Evolutionary conservation across 495 filamentous ascomycete genomes (phyloP).

Genomic region (Neurospora sp.): DNA sequence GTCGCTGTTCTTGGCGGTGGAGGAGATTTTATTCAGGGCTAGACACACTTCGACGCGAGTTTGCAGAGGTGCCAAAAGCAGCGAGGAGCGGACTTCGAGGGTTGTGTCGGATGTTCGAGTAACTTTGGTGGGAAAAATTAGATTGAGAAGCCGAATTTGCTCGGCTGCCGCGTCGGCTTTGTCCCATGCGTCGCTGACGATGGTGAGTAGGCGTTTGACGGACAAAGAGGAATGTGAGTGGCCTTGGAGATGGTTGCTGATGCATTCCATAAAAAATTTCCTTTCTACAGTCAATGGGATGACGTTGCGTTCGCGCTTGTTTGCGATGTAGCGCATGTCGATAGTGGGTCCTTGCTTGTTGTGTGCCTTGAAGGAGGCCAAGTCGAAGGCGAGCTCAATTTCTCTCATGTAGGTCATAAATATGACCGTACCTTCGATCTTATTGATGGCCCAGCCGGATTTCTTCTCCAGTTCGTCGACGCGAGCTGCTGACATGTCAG

Average conservation of each 20-base stretch:
- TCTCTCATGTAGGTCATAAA: slow-evolving; percentile 72
- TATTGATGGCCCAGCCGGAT: slow-evolving; percentile 72
- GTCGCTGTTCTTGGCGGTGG: background rate
- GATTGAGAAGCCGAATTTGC: slow-evolving; percentile 43
- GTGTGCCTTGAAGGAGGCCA: slow-evolving; percentile 41
- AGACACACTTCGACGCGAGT: slow-evolving; percentile 52
- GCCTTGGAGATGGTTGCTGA: slow-evolving; percentile 46
- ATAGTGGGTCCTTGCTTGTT: slow-evolving; percentile 23
- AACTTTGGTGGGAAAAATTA: slow-evolving; percentile 43
- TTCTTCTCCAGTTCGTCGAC: slow-evolving; percentile 57
- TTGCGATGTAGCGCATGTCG: slow-evolving; percentile 45
- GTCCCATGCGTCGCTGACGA: slow-evolving; percentile 51
- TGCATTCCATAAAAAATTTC: slow-evolving; percentile 61
- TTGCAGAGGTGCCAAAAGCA: slow-evolving; percentile 47
- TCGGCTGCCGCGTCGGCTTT: slow-evolving; percentile 40
- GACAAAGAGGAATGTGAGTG: slow-evolving; percentile 38
- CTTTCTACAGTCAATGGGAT: slow-evolving; percentile 41
- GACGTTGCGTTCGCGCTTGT: slow-evolving; percentile 38
- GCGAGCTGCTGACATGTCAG: slow-evolving; percentile 37
- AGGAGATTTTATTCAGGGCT: slow-evolving; percentile 11
- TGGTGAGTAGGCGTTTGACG: slow-evolving; percentile 43
- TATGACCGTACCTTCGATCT: slow-evolving; percentile 47
- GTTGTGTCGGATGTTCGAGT: slow-evolving; percentile 45
- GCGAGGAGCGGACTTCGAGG: slow-evolving; percentile 37
- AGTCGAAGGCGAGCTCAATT: slow-evolving; percentile 68